Conservation (phyloP, 345 rosid species). For the Conringia planisiliqua region DNA sequence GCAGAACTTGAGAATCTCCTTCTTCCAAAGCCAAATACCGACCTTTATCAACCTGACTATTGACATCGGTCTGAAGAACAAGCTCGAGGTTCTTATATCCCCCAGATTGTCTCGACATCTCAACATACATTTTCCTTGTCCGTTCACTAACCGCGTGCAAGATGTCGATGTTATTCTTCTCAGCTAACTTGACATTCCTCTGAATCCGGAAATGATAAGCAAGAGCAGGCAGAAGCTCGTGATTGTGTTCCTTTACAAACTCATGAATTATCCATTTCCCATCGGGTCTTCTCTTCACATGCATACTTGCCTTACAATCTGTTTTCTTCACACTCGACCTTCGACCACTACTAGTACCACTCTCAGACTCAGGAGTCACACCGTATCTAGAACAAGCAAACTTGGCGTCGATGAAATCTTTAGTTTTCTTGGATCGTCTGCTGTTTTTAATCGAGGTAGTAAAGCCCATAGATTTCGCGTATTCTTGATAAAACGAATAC, state of each 20-base stretch:
- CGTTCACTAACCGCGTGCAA: slow-evolving; percentile 49
- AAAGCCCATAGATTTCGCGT: slow-evolving; percentile 66
- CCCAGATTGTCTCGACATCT: slow-evolving; percentile 46
- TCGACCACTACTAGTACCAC: slow-evolving; percentile 41
- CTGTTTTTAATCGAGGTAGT: slow-evolving; percentile 65
- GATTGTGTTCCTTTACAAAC: slow-evolving; percentile 66
- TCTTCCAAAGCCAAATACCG: slow-evolving; percentile 40
- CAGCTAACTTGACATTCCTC: slow-evolving; percentile 53
- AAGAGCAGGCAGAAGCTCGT: slow-evolving; percentile 63
- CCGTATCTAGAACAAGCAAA: slow-evolving; percentile 81
- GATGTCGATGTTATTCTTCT: slow-evolving; percentile 52
- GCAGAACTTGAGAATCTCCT: slow-evolving; percentile 44
- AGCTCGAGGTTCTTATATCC: slow-evolving; percentile 32
- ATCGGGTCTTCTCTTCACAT: slow-evolving; percentile 63
- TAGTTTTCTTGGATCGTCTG: slow-evolving; percentile 62
- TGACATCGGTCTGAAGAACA: slow-evolving; percentile 19
- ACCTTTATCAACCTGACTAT: slow-evolving; percentile 35
- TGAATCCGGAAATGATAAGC: slow-evolving; percentile 53
- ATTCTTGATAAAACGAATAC: slow-evolving; percentile 63
- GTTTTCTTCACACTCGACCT: slow-evolving; percentile 60
- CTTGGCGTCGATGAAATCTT: slow-evolving; percentile 69
- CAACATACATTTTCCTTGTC: slow-evolving; percentile 49
- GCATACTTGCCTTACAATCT: slow-evolving; percentile 76
- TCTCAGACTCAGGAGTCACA: slow-evolving; percentile 55
- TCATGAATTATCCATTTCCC: slow-evolving; percentile 70